Base-by-base conservation (phyloP, 202 grass and related monocot species). In the Carex arenaria region DNA sequence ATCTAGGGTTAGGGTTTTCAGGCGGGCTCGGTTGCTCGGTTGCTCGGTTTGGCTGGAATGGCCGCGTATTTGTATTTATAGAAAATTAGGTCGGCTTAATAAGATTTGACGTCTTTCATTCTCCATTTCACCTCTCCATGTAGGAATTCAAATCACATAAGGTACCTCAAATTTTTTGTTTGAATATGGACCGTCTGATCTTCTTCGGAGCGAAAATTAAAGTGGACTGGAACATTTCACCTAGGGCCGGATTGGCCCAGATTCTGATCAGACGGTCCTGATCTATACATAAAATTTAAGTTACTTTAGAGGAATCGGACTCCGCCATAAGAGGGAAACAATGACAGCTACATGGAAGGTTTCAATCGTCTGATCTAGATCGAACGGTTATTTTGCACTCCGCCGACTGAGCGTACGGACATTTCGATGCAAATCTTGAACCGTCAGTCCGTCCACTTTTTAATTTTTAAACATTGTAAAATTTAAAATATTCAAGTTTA, bases 1-100 rank as follows among this genome's bases (percentile, higher is more conserved):
- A 81, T 63, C 64, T 82, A 82, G 80, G 80, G 64, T 82, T 82
- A 82, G 80, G 80, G 80, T 82, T 82, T 78, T 40, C 64, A 67
- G 80, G 45, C 80, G 45, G 23, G 80, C 10, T 67, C 15, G 6
- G 45, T 34, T 31, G 0, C 4, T 12, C 15, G 53, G 17, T 78
- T 60, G 0, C 4, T 12, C 15, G 53, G 17, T 78, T 60, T 60
- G 54, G 54, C 53, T 57, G 28, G 7, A 56, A 77, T 10, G 52
- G 72, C 28, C 51, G 52, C 20, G 19, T 47, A 7, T 59, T 59
- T 78, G 54, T 78, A 78, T 78, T 60, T 78, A 78, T 78, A 78
- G 54, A 78, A 11, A 78, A 19, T 19, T 43, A 42, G 53, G 73
- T 38, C 53, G 53, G 28, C 52, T 10, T 10, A 62, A 62, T 3